Conservation (phyloP, 768 basidiomycete species). For the Mycena metata region DNA sequence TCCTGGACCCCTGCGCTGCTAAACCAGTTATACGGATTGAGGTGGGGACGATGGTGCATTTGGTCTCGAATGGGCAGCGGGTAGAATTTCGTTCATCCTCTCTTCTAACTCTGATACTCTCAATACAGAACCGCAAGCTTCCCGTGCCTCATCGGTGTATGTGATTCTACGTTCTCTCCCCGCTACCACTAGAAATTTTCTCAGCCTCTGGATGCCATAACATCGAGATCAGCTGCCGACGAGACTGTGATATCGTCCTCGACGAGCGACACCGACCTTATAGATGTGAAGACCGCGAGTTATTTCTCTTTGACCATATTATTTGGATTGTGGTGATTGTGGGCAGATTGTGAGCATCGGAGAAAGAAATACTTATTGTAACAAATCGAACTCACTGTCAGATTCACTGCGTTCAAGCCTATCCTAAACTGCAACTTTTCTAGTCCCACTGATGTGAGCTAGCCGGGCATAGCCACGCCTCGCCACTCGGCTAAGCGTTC, state of each 20-base stretch:
- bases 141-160: conserved; percentile 64
- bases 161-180: conserved; percentile 14
- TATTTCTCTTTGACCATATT: no score
- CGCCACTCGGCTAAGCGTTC: no score
- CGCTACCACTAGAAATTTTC: not conserved
- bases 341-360: no score
- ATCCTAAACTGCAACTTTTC: no score
- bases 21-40: conserved; percentile 60
- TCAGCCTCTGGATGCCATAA: conserved; percentile 63
- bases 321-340: no score
- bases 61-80: conserved; percentile 70
- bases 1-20: not conserved
- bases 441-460: no score
- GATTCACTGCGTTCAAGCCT: no score
- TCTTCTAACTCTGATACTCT: not conserved
- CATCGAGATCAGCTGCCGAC: conserved; percentile 52
- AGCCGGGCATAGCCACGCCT: no score
- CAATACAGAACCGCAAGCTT: conserved; percentile 60
- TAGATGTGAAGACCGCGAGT: conserved; percentile 55
- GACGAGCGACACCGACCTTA: conserved; percentile 64
- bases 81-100: conserved; percentile 61
- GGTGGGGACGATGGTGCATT: conserved; percentile 71
- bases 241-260: conserved; percentile 61
- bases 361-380: no score
- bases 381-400: no score